Conservation (phyloP, 805 yeast species). For the Ogataea trehalophila region DNA sequence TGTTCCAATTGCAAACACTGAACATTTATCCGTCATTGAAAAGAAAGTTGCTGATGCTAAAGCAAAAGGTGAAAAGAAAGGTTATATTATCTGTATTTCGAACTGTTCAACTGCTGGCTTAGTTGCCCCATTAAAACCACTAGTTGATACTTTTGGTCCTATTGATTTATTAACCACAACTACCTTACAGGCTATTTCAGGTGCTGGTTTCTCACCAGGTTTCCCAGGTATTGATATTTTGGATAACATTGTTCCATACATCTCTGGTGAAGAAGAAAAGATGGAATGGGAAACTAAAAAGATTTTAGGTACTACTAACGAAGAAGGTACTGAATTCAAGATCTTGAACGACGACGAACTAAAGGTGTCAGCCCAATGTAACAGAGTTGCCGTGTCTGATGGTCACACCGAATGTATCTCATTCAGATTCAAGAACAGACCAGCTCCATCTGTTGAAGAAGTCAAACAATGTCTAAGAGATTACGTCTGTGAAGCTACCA, state of each 20-base stretch:
- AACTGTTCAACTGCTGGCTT: conserved; percentile 98
- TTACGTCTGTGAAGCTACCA: conserved; percentile 78
- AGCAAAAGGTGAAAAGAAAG: conserved; percentile 52
- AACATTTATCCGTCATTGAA: conserved; percentile 74
- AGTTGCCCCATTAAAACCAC: conserved; percentile 95
- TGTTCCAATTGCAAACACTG: conserved; percentile 93
- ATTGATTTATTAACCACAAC: conserved; percentile 81
- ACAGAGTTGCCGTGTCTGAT: conserved; percentile 93
- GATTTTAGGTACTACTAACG: conserved; percentile 68
- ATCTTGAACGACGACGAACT: conserved; percentile 63
- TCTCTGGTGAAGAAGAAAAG: conserved; percentile 96
- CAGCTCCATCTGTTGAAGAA: conserved; percentile 80
- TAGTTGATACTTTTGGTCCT: conserved; percentile 87
- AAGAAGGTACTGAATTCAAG: conserved; percentile 48
- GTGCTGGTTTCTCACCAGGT: conserved; percentile 98
- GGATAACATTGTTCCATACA: conserved; percentile 92
- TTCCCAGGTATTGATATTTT: conserved; percentile 91
- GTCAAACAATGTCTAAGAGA: conserved; percentile 65
- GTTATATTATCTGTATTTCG: conserved; percentile 90
- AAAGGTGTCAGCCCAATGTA: conserved; percentile 92
- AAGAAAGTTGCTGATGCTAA: conserved; percentile 51
- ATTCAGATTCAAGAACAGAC: conserved; percentile 72
- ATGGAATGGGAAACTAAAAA: conserved; percentile 98
- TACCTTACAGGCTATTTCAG: conserved; percentile 95
- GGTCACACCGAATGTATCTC: conserved; percentile 97